A percentile compares a stretch with the other conserved stretches of the same genome.
Evolutionary conservation across 148 eudicot species (phyloP).

Genomic region (Spergularia bocconei): DNA sequence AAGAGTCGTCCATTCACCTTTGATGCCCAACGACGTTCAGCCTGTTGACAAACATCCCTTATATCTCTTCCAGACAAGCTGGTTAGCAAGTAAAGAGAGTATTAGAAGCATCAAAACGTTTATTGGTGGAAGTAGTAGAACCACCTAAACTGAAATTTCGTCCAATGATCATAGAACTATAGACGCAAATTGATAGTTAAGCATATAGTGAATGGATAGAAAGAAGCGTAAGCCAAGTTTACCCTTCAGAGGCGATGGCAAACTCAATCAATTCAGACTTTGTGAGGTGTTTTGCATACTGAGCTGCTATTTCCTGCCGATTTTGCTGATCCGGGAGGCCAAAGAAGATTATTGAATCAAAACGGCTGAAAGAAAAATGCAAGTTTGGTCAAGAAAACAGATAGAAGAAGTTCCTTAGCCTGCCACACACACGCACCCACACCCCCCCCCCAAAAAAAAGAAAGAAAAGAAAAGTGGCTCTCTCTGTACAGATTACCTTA

Average conservation of each 20-base stretch:
- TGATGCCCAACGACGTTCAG: conserved; percentile 96
- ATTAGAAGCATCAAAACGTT: neutral
- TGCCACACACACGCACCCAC: too few species aligned
- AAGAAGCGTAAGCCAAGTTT: conserved; percentile 15
- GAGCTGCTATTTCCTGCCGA: conserved; percentile 83
- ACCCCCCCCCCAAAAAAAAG: too few species aligned
- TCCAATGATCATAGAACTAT: neutral
- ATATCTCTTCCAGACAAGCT: conserved; percentile 96
- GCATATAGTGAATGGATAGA: neutral
- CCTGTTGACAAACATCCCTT: conserved; percentile 91
- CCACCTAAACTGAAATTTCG: neutral
- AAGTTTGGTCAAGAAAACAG: conserved; percentile 7
- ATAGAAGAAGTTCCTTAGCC: neutral
- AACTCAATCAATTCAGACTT: conserved; percentile 62
- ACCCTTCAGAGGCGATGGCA: conserved; percentile 73
- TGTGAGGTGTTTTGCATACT: conserved; percentile 90
- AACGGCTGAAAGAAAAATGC: conserved; percentile 55
- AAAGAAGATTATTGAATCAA: conserved; percentile 78
- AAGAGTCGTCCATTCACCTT: conserved; percentile 44
- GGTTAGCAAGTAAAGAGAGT: conserved; percentile 9
- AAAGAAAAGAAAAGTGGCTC: neutral
- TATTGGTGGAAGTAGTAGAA: too few species aligned
- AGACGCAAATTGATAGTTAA: neutral
- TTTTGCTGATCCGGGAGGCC: conserved; percentile 77
- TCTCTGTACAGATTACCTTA: conserved; percentile 46